Percentiles rank a stretch among this genome's conserved stretches.
phyloP scores from a whole-genome alignment of 1,139 yeast genomes.

The Geotrichum candidum region DNA sequence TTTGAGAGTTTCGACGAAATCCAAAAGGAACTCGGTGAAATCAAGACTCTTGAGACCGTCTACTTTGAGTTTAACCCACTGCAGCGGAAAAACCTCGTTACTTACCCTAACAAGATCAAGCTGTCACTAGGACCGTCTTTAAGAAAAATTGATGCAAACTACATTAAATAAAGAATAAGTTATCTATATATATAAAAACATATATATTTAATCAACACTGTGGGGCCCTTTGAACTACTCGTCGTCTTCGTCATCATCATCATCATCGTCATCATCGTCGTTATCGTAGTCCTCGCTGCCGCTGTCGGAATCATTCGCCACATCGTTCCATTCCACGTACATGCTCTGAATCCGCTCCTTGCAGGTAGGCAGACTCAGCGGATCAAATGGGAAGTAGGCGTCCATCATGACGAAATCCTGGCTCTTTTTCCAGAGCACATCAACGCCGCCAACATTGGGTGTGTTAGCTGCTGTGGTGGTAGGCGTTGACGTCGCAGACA shows the following conservation, averaged over 20 bases:
- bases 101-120: conserved; percentile 77
- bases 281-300: conserved; percentile 35
- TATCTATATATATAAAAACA: not conserved
- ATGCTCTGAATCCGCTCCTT: conserved; percentile 48
- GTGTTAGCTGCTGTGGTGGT: conserved; percentile 1
- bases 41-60: conserved; percentile 73
- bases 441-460: conserved; percentile 9
- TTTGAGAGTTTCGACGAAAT: conserved; percentile 65
- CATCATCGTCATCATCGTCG: conserved; percentile 25
- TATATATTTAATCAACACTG: not conserved
- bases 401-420: conserved; percentile 85
- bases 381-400: conserved; percentile 95
- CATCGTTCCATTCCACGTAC: conserved; percentile 82
- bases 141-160: conserved; percentile 87
- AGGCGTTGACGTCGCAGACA: conserved; percentile 20
- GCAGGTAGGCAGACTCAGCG: conserved; percentile 64
- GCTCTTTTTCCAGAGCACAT: conserved; percentile 36
- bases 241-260: conserved; percentile 15
- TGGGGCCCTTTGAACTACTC: not conserved
- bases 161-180: conserved; percentile 26
- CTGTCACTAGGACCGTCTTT: conserved; percentile 69
- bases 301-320: conserved; percentile 58
- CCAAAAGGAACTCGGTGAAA: conserved; percentile 54
- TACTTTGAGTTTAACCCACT: conserved; percentile 95
- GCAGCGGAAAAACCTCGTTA: conserved; percentile 63